Evolutionary conservation across 108 stramenopile genomes (phyloP).

Genomic region (Conticribra guillardii): DNA sequence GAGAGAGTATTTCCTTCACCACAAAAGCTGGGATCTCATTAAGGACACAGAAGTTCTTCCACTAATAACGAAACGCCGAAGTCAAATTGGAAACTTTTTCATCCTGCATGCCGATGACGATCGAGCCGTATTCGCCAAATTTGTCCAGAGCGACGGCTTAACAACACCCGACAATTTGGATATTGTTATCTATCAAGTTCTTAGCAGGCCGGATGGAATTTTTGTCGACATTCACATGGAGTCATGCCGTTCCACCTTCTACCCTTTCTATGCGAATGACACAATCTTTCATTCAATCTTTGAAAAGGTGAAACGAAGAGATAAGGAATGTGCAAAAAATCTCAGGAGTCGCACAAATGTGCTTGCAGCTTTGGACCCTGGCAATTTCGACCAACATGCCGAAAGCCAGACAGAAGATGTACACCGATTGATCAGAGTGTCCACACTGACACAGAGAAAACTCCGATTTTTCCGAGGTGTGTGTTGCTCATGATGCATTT

Average conservation of each 20-base stretch:
- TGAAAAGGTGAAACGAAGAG: constrained; percentile 56
- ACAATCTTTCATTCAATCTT: constrained; percentile 56
- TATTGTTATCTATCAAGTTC: constrained; percentile 64
- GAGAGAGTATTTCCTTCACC: constrained; percentile 59
- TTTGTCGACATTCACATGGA: constrained; percentile 80
- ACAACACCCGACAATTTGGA: constrained; percentile 13
- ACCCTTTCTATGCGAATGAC: constrained; percentile 40
- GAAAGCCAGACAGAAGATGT: constrained; percentile 52
- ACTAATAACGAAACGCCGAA: constrained; percentile 65
- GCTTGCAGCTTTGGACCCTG: constrained; percentile 38
- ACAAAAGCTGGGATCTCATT: constrained; percentile 72
- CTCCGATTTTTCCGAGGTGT: constrained; percentile 70
- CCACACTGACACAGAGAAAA: constrained; percentile 51
- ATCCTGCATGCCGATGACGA: constrained; percentile 59
- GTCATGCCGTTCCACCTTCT: constrained; percentile 57
- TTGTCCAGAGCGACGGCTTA: constrained; percentile 22
- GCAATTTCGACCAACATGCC: constrained; percentile 5
- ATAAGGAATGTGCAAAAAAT: constrained; percentile 77
- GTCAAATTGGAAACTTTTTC: constrained; percentile 66
- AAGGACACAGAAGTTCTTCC: constrained; percentile 74
- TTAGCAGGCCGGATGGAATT: constrained; percentile 58
- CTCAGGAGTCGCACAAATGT: constrained; percentile 66
- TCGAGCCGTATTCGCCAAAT: constrained; percentile 69
- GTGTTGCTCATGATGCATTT: too few relatives aligned
- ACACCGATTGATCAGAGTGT: constrained; percentile 62